Evolutionary conservation across 164 flowering plant species (phyloP).

Genomic region (Nymphaea thermarum): DNA sequence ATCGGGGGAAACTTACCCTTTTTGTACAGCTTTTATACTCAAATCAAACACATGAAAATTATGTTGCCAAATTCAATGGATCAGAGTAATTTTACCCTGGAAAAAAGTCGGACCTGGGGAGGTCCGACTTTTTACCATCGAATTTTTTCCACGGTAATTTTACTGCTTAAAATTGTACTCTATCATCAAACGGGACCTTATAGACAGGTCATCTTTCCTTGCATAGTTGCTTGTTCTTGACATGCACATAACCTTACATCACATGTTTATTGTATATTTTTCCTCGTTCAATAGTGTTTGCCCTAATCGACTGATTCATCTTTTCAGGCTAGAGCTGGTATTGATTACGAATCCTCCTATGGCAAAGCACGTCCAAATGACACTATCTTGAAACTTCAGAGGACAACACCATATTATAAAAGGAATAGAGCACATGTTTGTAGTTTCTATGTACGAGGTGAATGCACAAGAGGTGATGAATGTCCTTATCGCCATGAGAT

Average conservation of each 20-base stretch:
- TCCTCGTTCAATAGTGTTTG: not conserved
- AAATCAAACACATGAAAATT: too few relatives aligned
- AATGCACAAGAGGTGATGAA: constrained; percentile 94
- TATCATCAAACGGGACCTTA: too few relatives aligned
- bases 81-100: too few relatives aligned
- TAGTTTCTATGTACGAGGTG: constrained; percentile 86
- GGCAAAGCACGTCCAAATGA: constrained; percentile 74
- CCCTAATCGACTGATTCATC: not conserved
- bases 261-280: not conserved
- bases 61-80: too few relatives aligned
- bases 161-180: too few relatives aligned
- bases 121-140: too few relatives aligned
- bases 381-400: constrained; percentile 83
- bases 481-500: constrained; percentile 97
- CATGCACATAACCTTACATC: not conserved
- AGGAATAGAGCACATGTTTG: constrained; percentile 91
- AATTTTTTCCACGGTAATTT: too few relatives aligned
- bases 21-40: too few relatives aligned
- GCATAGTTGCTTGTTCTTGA: not conserved
- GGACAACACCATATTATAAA: constrained; percentile 83
- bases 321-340: constrained; percentile 71
- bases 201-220: too few relatives aligned
- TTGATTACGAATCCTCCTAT: constrained; percentile 80
- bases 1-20: too few relatives aligned
- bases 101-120: too few relatives aligned